These are phyloP conservation scores for Gossypium anomalum DNA, from an alignment of 345 rosid species.

Conservation along the genomic window DNA sequence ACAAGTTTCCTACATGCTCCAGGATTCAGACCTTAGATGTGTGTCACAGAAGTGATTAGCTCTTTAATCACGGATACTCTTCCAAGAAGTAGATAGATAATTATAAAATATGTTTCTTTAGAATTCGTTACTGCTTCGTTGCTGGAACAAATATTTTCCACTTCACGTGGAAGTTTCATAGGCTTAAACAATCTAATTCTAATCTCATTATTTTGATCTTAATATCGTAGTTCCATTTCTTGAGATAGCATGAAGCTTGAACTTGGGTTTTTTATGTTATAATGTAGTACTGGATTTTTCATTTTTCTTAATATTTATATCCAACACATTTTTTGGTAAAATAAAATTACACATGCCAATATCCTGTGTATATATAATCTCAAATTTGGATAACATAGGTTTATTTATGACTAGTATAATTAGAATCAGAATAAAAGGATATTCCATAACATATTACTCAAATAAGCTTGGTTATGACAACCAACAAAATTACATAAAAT, in stretches of 20 bases:
- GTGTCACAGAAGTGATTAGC: too few species aligned
- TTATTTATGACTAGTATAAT: background rate
- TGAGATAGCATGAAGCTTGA: background rate
- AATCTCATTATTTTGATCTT: background rate
- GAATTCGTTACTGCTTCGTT: too few species aligned
- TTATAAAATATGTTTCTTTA: too few species aligned
- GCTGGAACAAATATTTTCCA: background rate
- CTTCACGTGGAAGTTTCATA: slow-evolving; percentile 9
- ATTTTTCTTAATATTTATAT: too few species aligned
- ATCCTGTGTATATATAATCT: too few species aligned
- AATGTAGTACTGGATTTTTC: too few species aligned
- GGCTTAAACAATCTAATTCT: background rate
- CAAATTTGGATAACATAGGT: background rate
- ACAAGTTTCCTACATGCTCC: background rate
- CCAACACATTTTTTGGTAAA: too few species aligned
- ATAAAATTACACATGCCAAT: too few species aligned
- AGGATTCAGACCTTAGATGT: background rate
- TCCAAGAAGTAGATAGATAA: background rate
- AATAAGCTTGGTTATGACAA: background rate
- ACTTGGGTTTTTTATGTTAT: background rate
- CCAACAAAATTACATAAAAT: background rate
- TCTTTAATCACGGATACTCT: too few species aligned
- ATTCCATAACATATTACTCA: background rate
- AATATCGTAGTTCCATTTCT: background rate
- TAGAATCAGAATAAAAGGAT: background rate